Conservation (phyloP, 495 filamentous ascomycete species). For the Talaromyces wortmannii region DNA sequence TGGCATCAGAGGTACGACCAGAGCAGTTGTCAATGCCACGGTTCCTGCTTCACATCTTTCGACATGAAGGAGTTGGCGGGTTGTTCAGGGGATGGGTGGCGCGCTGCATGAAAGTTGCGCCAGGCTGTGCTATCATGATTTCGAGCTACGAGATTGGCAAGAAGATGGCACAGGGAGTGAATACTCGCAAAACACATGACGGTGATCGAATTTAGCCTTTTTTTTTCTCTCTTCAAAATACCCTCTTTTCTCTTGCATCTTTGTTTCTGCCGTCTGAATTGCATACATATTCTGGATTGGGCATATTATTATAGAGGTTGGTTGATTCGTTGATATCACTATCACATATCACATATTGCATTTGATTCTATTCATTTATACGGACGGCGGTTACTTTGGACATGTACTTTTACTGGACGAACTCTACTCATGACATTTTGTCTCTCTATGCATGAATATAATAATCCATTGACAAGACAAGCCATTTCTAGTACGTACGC, state of each 20-base stretch:
- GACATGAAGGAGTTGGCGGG: constrained; percentile 69
- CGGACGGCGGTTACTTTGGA: no score
- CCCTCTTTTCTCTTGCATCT: neutral
- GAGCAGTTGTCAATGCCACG: constrained; percentile 69
- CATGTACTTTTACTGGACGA: no score
- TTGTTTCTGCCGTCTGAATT: no score
- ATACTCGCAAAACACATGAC: constrained; percentile 48
- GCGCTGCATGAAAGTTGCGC: constrained; percentile 87
- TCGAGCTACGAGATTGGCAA: constrained; percentile 95
- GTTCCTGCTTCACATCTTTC: constrained; percentile 83
- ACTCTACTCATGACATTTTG: no score
- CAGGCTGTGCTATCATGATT: constrained; percentile 99
- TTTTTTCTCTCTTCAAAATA: neutral
- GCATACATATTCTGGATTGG: no score
- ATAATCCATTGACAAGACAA: no score
- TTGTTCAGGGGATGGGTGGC: constrained; percentile 89
- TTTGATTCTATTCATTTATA: no score
- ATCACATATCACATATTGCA: no score
- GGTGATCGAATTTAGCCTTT: neutral
- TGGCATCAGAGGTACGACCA: constrained; percentile 36
- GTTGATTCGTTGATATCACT: no score
- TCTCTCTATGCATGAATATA: no score
- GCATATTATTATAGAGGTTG: no score
- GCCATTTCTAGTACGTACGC: no score
- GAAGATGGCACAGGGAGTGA: constrained; percentile 71